phyloP scores from a whole-genome alignment of 2,329 filamentous ascomycete species.

The Kalmusia sp. region DNA sequence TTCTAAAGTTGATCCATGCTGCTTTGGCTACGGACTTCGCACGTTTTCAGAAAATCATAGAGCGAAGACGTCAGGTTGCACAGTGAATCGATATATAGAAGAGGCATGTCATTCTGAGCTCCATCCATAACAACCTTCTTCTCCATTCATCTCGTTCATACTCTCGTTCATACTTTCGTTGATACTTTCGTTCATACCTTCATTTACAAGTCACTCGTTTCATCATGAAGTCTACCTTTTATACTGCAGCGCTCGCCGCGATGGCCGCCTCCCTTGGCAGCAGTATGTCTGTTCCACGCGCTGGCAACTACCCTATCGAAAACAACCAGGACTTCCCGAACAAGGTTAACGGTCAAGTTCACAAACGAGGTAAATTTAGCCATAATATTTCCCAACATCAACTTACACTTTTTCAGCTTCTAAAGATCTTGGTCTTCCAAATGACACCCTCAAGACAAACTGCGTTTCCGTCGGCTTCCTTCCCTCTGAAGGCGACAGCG shows the following conservation, averaged over 20 bases:
- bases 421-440: constrained; percentile 13
- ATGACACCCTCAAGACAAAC: constrained; percentile 15
- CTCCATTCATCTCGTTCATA: too few relatives aligned
- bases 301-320: constrained; percentile 2
- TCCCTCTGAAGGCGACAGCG: constrained; percentile 18
- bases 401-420: not conserved
- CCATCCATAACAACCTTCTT: too few relatives aligned
- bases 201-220: not conserved
- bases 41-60: too few relatives aligned
- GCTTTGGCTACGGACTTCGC: not conserved
- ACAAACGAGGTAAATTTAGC: constrained; percentile 2
- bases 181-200: too few relatives aligned
- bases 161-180: too few relatives aligned
- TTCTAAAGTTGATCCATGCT: not conserved
- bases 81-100: not conserved
- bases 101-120: too few relatives aligned
- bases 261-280: constrained; percentile 8
- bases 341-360: not conserved
- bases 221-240: constrained; percentile 16
- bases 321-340: not conserved
- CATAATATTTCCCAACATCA: not conserved
- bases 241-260: constrained; percentile 12
- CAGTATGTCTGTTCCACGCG: constrained; percentile 10
- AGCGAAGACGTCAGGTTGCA: not conserved
- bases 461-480: constrained; percentile 22